These are phyloP conservation scores for Capsella rubella DNA, from an alignment of 441 rosid genomes.

Conservation along the genomic window DNA sequence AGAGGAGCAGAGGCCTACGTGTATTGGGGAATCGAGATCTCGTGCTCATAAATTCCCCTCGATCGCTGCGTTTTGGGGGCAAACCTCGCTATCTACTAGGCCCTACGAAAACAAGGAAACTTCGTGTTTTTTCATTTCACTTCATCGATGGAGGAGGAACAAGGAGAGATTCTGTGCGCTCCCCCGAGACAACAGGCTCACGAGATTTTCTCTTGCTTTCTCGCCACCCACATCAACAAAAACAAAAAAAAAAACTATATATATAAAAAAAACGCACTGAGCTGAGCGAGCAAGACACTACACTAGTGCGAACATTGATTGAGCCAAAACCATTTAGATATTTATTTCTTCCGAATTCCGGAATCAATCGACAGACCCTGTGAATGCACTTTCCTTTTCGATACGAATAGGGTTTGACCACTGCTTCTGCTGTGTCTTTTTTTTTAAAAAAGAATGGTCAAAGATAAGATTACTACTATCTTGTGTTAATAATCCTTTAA, in stretches of 20 bases:
- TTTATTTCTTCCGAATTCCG: not conserved
- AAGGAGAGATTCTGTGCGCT: slow-evolving; percentile 31
- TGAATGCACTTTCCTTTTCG: too few species aligned
- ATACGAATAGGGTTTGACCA: too few species aligned
- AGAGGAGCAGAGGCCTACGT: slow-evolving; percentile 50
- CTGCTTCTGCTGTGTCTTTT: too few species aligned
- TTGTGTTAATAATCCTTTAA: not conserved
- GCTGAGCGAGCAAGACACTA: not conserved
- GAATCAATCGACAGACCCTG: too few species aligned
- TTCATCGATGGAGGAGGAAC: slow-evolving; percentile 30
- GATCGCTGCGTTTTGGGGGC: slow-evolving; percentile 48
- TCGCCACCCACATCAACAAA: slow-evolving; percentile 25
- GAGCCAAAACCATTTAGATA: not conserved
- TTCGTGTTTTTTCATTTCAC: not conserved
- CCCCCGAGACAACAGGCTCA: slow-evolving; percentile 39
- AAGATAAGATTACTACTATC: not conserved
- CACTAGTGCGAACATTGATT: slow-evolving; percentile 22
- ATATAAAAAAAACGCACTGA: slow-evolving; percentile 18
- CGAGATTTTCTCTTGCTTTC: slow-evolving; percentile 44
- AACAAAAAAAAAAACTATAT: not conserved
- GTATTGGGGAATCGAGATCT: slow-evolving; percentile 65
- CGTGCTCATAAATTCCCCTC: slow-evolving; percentile 76
- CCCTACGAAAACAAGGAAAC: slow-evolving; percentile 43
- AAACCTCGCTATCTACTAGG: slow-evolving; percentile 44
- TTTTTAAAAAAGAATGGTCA: not conserved